These are phyloP conservation scores for Schizopora paradoxa DNA, from an alignment of 1,284 basidiomycete species.

Conservation along the genomic window DNA sequence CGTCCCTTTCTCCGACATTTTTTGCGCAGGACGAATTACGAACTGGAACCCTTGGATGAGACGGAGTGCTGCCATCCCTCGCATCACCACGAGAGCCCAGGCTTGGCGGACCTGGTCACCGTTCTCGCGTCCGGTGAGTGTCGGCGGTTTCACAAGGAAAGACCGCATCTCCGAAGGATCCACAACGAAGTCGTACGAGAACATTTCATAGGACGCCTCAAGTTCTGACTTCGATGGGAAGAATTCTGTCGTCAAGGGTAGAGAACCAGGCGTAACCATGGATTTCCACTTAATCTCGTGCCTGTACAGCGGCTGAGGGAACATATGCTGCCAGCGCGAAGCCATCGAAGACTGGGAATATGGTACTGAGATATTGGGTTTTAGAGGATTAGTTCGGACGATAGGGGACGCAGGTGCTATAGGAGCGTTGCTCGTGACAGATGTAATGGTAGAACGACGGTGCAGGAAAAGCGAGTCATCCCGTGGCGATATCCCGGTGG, in stretches of 20 bases:
- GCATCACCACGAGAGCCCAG: constrained; percentile 83
- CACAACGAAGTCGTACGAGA: constrained; percentile 75
- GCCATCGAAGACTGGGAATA: constrained; percentile 68
- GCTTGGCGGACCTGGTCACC: constrained; percentile 56
- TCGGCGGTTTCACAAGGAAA: constrained; percentile 70
- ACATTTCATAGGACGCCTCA: constrained; percentile 74
- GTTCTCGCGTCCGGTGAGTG: constrained; percentile 34
- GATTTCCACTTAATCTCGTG: constrained; percentile 93
- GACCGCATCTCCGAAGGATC: constrained; percentile 74
- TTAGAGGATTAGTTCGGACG: constrained; percentile 59
- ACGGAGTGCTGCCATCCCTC: constrained; percentile 90
- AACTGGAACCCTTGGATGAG: constrained; percentile 97
- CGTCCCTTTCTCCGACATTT: constrained; percentile 23
- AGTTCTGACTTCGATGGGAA: constrained; percentile 77
- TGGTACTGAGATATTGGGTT: constrained; percentile 48
- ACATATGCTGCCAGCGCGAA: constrained; percentile 84
- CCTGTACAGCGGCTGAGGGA: constrained; percentile 71
- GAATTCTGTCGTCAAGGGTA: constrained; percentile 91
- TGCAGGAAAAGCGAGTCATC: constrained; percentile 11
- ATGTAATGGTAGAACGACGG: constrained; percentile 13
- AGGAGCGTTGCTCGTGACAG: constrained; percentile 9
- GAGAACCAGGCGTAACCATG: constrained; percentile 76
- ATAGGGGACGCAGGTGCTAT: constrained; percentile 46
- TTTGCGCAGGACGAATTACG: constrained; percentile 48
- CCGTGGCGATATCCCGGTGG: constrained; percentile 11